phyloP scores from a whole-genome alignment of 495 filamentous ascomycete species.

The Aspergillus heteromorphus region DNA sequence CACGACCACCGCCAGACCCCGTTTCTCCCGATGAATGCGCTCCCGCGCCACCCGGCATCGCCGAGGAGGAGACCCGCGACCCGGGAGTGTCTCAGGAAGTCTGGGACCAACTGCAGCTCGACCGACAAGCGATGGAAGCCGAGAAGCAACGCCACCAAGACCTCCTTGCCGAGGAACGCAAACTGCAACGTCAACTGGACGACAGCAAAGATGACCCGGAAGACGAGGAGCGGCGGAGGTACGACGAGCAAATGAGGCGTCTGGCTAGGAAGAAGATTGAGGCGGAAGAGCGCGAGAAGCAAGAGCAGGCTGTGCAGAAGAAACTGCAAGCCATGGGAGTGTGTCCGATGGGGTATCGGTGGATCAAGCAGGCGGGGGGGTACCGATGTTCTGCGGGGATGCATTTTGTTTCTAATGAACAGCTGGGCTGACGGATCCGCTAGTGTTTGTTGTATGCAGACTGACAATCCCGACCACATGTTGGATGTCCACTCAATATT shows the following conservation, averaged over 20 bases:
- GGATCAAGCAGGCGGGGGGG: neutral
- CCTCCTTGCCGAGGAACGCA: neutral
- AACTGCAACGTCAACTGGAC: neutral
- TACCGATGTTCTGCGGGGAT: neutral
- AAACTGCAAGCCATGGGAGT: neutral
- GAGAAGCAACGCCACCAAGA: neutral
- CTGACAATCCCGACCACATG: no score
- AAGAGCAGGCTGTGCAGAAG: neutral
- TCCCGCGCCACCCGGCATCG: neutral
- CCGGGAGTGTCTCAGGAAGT: neutral
- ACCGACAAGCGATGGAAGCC: neutral
- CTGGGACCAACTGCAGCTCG: neutral
- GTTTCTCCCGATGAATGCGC: neutral
- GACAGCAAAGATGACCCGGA: neutral
- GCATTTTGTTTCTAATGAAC: neutral
- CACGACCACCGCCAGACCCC: neutral
- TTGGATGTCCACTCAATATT: no score
- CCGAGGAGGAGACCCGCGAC: neutral
- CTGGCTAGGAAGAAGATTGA: neutral
- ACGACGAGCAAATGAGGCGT: neutral
- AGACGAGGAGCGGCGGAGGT: neutral
- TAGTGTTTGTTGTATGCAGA: no score
- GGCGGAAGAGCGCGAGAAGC: neutral
- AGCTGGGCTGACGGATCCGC: neutral
- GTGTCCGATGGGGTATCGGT: neutral